Base-by-base conservation (phyloP, 176 grass and related monocot species). In the Phragmites australis region DNA sequence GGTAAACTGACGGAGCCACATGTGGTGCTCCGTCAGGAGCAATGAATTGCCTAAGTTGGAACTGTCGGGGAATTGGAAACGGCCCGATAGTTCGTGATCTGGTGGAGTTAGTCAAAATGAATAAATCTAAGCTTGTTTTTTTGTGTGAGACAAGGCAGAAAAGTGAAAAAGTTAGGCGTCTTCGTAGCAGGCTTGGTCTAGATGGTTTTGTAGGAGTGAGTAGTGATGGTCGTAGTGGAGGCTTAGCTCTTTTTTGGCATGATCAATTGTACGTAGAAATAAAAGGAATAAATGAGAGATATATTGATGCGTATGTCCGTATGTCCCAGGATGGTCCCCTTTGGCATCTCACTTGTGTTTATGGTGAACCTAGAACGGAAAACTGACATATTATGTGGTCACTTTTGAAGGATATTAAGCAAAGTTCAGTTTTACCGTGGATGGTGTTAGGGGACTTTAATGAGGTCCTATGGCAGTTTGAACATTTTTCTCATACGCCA, bases 321-420 rank as follows among this genome's bases (percentile, higher is more conserved):
- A n/a, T 3, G 51, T 21, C 3, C 3, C 18, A 6, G 17, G 51
- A 54, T 0, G 51, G 5, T n/a, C 17, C 51, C 0, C 17, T n/a
- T 3, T 54, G 51, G 51, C 0, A 7, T 2, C 6, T 7, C 51
- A 54, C 51, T 0, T 54, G 21, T n/a, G 51, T 54, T 3, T 54
- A n/a, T 3, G 51, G 51, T 2, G 51, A 54, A 54, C 51, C 51
- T 0, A 3, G 51, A 1, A 17, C n/a, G 5, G 51, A n/a, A n/a
- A n/a, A 54, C 8, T 6, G 9, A 21, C 51, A 54, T 3, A 4
- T 16, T 1, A 54, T 54, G 51, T 54, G 51, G 51, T 2, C 17
- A 3, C 0, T 0, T 0, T 1, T 54, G 5, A 6, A 6, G 2
- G 15, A 6, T n/a, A 3, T 54, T 1, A 18, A n/a, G 4, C 0